Conservation (phyloP, 2,329 filamentous ascomycete species). For the Xylaria sp. region DNA sequence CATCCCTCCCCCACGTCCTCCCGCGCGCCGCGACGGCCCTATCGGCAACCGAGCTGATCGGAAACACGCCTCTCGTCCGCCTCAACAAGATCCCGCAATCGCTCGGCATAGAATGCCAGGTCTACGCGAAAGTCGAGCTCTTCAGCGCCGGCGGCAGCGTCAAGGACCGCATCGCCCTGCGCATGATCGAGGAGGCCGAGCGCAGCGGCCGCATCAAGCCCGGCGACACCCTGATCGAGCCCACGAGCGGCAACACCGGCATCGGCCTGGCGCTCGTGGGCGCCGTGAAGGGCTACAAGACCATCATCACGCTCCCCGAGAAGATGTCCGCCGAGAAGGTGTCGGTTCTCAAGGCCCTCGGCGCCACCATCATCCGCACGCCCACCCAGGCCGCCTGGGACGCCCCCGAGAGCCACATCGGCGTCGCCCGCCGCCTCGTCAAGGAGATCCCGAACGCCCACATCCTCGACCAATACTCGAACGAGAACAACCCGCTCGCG, state of each 20-base stretch:
- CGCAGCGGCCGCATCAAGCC: slow-evolving; percentile 92
- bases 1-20: slow-evolving; percentile 44
- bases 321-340: slow-evolving; percentile 99
- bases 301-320: slow-evolving; percentile 97
- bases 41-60: slow-evolving; percentile 87
- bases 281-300: slow-evolving; percentile 97
- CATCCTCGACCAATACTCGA: slow-evolving; percentile 96
- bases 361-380: slow-evolving; percentile 97
- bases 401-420: slow-evolving; percentile 95
- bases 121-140: slow-evolving; percentile 91
- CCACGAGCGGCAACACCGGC: slow-evolving; percentile 97
- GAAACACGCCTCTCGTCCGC: slow-evolving; percentile 93
- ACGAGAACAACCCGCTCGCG: slow-evolving; percentile 89
- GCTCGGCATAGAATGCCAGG: slow-evolving; percentile 86
- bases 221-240: slow-evolving; percentile 96
- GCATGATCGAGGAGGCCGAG: slow-evolving; percentile 98
- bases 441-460: slow-evolving; percentile 98
- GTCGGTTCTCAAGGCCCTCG: slow-evolving; percentile 89
- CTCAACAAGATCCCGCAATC: slow-evolving; percentile 94
- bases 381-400: slow-evolving; percentile 97
- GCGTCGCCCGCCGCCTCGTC: slow-evolving; percentile 87
- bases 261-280: slow-evolving; percentile 95
- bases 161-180: slow-evolving; percentile 93
- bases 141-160: slow-evolving; percentile 96
- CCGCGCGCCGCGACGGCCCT: slow-evolving; percentile 54